These are phyloP conservation scores for Salix udensis DNA, from an alignment of 345 rosid genomes.

Conservation along the genomic window DNA sequence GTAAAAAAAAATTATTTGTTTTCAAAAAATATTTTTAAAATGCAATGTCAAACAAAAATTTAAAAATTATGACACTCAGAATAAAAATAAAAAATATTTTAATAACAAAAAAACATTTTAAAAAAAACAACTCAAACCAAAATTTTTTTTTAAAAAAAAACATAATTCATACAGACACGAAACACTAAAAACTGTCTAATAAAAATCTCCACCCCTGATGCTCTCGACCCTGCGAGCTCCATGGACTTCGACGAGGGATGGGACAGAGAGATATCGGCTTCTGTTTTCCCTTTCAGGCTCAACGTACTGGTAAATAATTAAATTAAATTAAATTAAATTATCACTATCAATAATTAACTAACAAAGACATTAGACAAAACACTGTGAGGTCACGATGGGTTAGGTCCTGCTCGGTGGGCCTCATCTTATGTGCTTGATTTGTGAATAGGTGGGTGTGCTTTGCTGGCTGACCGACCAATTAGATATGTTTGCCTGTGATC, in stretches of 20 bases:
- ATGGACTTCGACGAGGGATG: background rate
- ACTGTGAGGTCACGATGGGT: background rate
- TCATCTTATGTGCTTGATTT: constrained; percentile 11
- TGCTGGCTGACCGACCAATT: constrained; percentile 25
- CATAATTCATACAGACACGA: too few species aligned
- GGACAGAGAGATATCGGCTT: background rate
- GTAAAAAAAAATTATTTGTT: too few species aligned
- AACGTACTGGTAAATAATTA: background rate
- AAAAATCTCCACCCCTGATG: too few species aligned
- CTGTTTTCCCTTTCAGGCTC: background rate
- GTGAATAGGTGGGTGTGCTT: background rate
- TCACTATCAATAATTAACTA: background rate
- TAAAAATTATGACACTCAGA: too few species aligned
- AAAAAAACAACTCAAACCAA: too few species aligned
- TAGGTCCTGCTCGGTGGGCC: constrained; percentile 12
- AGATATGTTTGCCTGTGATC: background rate
- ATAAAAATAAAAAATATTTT: too few species aligned
- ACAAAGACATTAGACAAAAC: background rate
- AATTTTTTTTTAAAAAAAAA: too few species aligned
- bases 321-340: background rate
- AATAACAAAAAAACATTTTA: too few species aligned
- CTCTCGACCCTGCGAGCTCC: too few species aligned
- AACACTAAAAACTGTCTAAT: too few species aligned
- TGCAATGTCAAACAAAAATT: too few species aligned
- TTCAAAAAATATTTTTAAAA: too few species aligned